phyloP scores from a whole-genome alignment of 768 basidiomycete species.

The Leccinellum albellum region DNA sequence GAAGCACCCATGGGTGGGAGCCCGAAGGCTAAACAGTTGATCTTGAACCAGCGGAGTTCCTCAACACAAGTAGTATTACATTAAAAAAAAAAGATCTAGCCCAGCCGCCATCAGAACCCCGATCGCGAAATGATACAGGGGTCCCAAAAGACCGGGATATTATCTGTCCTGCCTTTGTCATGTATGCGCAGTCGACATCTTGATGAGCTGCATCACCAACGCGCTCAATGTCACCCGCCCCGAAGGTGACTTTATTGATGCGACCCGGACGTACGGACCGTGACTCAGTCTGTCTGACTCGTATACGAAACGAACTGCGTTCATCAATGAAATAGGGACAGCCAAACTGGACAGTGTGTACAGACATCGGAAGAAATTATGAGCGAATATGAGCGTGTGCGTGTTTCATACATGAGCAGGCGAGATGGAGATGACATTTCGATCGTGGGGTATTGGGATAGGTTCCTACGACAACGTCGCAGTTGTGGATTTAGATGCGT shows the following conservation, averaged over 20 bases:
- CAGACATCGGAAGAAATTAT: background rate
- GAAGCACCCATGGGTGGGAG: background rate
- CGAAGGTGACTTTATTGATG: background rate
- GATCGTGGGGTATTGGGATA: background rate
- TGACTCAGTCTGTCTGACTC: background rate
- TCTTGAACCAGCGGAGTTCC: background rate
- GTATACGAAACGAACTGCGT: background rate
- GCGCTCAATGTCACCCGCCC: background rate
- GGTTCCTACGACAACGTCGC: background rate
- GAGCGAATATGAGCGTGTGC: background rate
- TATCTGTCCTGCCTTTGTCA: background rate
- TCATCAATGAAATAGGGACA: background rate
- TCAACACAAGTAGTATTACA: no score
- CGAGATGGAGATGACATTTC: background rate
- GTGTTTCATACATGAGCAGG: background rate
- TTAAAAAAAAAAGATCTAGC: no score
- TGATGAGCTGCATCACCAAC: background rate
- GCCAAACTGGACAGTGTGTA: background rate
- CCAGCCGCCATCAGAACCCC: background rate
- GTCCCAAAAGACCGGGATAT: background rate
- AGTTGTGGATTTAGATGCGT: slow-evolving; percentile 10
- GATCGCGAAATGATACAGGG: background rate
- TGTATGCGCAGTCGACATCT: background rate
- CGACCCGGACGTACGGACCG: background rate
- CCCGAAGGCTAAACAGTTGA: background rate